Evolutionary conservation across 345 rosid genomes (phyloP), one percentile per base, ranked within the genome.

Genomic region (Pugionium cornutum): DNA sequence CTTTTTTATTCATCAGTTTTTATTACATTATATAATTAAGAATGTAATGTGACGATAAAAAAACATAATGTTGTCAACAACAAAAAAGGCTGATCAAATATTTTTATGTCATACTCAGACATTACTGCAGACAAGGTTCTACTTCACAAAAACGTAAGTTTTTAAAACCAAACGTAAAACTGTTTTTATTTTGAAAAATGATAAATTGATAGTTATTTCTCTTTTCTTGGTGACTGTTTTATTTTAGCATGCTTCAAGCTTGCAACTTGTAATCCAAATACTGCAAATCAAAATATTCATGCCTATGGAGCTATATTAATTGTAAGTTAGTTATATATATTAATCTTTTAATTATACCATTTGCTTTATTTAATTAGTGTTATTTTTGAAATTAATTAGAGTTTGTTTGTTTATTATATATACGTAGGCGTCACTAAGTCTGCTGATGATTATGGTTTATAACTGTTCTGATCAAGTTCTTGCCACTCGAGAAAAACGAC

Each of bases 181-280:
- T 35, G 5, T 2, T 9, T 28, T 31, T 2, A 31, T 3, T 26
- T 4, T 44, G 30, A n/a, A 10, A 29, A 35, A 35, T 49, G 4
- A 4, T n/a, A 26, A 66, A 42, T 29, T 66, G 6, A 44, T 48
- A 2, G 2, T 6, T 48, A n/a, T 40, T 48, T 2, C 0, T 7
- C 9, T 47, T 29, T 52, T 18, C 56, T 44, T 62, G 46, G 29
- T 42, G 11, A 41, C 4, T 32, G 4, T 75, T 81, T 75, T 80
- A 91, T 75, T 81, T 75, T 80, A 91, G 98, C 78, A 67, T 88
- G 98, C 77, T 85, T 85, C 79, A 83, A 88, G 75, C 83, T 91
- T 52, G 78, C 91, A 46, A 82, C 84, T 9, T 91, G 98, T 69
- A 68, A 81, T 61, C 78, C 86, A 41, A 84, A 81, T 47, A 78